Evolutionary conservation across 2,329 filamentous ascomycete species (phyloP), one percentile per base, ranked within the genome.

Genomic region (Monosporascus sp.): DNA sequence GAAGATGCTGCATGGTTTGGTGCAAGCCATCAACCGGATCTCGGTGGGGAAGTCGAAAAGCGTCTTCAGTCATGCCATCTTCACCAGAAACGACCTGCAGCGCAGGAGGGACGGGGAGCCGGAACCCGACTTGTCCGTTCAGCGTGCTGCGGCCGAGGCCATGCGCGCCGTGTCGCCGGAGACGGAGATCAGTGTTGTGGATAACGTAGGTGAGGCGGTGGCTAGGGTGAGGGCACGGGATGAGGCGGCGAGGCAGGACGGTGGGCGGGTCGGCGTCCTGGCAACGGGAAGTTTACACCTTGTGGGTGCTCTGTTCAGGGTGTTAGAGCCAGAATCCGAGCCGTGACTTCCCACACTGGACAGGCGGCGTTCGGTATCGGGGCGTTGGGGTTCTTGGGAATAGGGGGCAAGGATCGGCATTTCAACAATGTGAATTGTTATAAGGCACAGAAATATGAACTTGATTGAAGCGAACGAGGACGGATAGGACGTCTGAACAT

Each of bases 241-340:
- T 78, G 11, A 62, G 49, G n/a, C 31, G 44, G 11, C 52, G 53
- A 5, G 70, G 75, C 6, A 68, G 59, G 31, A 67, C 64, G 51
- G 68, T 69, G 64, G 55, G 3, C 75, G 84, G 17, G 81, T 84
- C 67, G 82, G 86, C 0, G 62, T 68, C 7, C 72, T 96, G 51
- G 85, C 90, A 9, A 96, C 91, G 15, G 91, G 91, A 2, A 95
- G 90, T 68, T 72, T 96, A 64, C 88, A 96, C 75, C 77, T 96
- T 40, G 90, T 92, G 1, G 91, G 91, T 7, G 89, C 88, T 11
- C 75, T 91, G 46, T 74, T 96, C 50, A 86, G 88, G 67, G 84
- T 88, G 1, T 70, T 95, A 54, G 89, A 77, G 62, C 74, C 75
- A 8, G 70, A 72, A 14, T 62, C 62, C 53, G 62, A 70, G 58